Evolutionary conservation across 2,329 filamentous ascomycete species (phyloP), one percentile per base, ranked within the genome.

Genomic region (Diplodia scrobiculata): DNA sequence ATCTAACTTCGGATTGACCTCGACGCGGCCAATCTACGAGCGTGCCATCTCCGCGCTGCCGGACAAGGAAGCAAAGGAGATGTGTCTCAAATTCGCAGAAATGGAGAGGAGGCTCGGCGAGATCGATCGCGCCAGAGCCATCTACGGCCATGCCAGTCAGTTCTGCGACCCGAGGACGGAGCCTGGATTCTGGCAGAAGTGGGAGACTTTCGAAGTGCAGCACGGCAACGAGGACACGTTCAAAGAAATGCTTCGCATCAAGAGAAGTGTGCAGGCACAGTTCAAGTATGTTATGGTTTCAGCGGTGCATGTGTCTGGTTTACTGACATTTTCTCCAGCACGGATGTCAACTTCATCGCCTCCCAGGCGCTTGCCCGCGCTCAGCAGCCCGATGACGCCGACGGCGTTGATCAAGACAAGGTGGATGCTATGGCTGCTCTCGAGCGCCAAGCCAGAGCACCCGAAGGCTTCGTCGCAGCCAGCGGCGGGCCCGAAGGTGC

Each of bases 221-320:
- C 95, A 99, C 75, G 95, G 95, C 70, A 99, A 99, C 79, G 96
- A 99, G 77, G 95, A 99, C 77, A 99, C 96, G 0, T 99, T 96
- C 84, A 97, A 97, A 82, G 95, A 99, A 77, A 99, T 99, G 95
- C 84, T 98, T 69, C 89, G 95, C 34, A 92, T 99, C 83, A 99
- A 98, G 84, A 85, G 95, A 76, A 97, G 92, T 78, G 95, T 99
- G 13, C 92, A 97, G 78, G 94, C 95, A 63, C 91, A 97, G 80
- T 99, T 96, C 84, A 98, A 98, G 84, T 87, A 84, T 74, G 82
- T 79, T 66, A 29, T n/a, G 38, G 29, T 50, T 54, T 13, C 9
- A 1, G 21, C 11, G 27, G 53, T 14, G 32, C 27, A 9, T 9
- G 51, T 62, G 25, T 48, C 10, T 17, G 41, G 5, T 29, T n/a